Percentiles rank a stretch among this genome's conserved stretches.
Evolutionary conservation across 169 alveolate species (phyloP).

Genomic region (Miamiensis avidus): DNA sequence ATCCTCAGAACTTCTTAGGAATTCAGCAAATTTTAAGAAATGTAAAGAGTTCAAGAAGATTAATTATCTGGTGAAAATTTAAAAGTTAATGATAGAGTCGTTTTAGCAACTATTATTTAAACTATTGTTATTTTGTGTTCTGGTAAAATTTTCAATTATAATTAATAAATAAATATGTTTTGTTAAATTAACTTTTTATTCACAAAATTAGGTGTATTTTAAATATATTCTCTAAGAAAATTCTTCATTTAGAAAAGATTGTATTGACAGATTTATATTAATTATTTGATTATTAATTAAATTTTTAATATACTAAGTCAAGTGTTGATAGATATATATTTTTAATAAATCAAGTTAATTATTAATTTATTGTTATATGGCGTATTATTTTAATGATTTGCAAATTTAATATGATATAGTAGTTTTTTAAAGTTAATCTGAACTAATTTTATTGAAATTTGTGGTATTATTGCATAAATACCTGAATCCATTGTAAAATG

Average conservation of each 20-base stretch:
- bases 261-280: not conserved
- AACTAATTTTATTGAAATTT: too few species aligned
- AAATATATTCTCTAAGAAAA: constrained; percentile 14
- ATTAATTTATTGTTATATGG: too few species aligned
- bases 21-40: constrained; percentile 10
- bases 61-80: constrained; percentile 1
- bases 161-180: too few species aligned
- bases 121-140: constrained; percentile 26
- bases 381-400: too few species aligned
- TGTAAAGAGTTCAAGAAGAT: constrained; percentile 15
- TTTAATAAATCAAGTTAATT: too few species aligned
- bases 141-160: not conserved
- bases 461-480: too few species aligned
- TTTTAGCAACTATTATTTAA: constrained; percentile 14
- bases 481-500: too few species aligned
- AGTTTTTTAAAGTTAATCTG: too few species aligned
- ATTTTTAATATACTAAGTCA: too few species aligned
- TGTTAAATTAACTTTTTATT: not conserved
- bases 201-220: not conserved
- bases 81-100: constrained; percentile 24
- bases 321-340: too few species aligned
- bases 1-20: constrained; percentile 8
- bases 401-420: too few species aligned
- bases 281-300: too few species aligned
- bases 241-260: constrained; percentile 16